Conservation (phyloP, 106 monocot genomes). For the Dioscorea alata region DNA sequence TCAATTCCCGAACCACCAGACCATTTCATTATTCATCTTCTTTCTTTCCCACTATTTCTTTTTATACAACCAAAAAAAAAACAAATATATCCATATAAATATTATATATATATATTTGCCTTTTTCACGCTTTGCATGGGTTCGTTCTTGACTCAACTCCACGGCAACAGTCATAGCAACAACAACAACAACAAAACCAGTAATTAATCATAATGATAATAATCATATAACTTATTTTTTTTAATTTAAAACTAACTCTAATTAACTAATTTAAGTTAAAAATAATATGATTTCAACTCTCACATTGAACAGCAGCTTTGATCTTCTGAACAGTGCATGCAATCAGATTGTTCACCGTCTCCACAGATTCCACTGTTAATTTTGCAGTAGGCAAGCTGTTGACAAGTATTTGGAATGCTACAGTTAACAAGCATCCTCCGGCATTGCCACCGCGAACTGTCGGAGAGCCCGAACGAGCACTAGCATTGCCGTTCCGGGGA, state of each 20-base stretch:
- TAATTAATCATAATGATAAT: no score
- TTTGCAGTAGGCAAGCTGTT: constrained; percentile 79
- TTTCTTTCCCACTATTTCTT: background rate
- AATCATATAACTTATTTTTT: background rate
- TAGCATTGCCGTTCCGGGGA: background rate
- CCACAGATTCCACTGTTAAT: constrained; percentile 70
- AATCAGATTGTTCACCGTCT: constrained; percentile 80
- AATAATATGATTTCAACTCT: background rate
- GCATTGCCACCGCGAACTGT: background rate
- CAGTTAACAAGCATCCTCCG: constrained; percentile 61
- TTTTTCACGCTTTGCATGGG: background rate
- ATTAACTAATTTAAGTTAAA: no score
- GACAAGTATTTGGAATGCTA: constrained; percentile 85
- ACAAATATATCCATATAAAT: constrained; percentile 1
- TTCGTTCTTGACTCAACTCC: constrained; percentile 34
- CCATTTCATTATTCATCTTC: constrained; percentile 6
- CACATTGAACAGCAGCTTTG: constrained; percentile 3
- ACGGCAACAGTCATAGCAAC: background rate
- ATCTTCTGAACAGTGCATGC: constrained; percentile 83
- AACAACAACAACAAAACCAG: background rate
- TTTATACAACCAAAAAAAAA: constrained; percentile 19
- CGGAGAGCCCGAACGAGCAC: background rate
- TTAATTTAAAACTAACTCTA: background rate
- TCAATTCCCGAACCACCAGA: constrained; percentile 90
- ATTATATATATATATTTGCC: no score